phyloP scores from a whole-genome alignment of 306 rosid species.

The Benincasa hispida region DNA sequence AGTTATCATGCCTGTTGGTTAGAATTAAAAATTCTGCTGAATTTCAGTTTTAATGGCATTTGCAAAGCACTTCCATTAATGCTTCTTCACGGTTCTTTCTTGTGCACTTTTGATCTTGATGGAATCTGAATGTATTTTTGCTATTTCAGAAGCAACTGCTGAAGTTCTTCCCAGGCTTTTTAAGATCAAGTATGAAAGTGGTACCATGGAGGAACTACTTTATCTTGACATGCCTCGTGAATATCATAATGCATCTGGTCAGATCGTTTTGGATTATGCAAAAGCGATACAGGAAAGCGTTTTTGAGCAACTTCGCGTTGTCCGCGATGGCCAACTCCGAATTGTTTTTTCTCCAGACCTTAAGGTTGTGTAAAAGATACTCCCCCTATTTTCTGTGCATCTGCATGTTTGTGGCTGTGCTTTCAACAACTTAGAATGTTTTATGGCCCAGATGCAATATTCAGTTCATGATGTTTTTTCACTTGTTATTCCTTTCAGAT shows the following conservation, averaged over 20 bases:
- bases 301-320: constrained; percentile 97
- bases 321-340: constrained; percentile 96
- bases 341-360: constrained; percentile 86
- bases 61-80: not conserved
- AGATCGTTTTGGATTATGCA: constrained; percentile 91
- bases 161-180: constrained; percentile 98
- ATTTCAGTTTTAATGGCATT: not conserved
- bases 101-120: constrained; percentile 5
- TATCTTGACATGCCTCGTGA: constrained; percentile 98
- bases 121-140: constrained; percentile 9
- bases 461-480: not conserved
- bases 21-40: not conserved
- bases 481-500: constrained; percentile 34
- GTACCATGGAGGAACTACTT: constrained; percentile 94
- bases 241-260: constrained; percentile 87
- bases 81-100: constrained; percentile 8
- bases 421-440: not conserved
- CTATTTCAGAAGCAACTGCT: constrained; percentile 74
- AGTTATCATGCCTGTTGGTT: constrained; percentile 6
- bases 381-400: not conserved
- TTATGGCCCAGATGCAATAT: not conserved
- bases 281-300: constrained; percentile 98
- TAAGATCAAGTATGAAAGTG: constrained; percentile 95
- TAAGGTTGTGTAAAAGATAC: constrained; percentile 38
- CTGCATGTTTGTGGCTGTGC: not conserved